phyloP scores from a whole-genome alignment of 371 early-diverging fungal genomes.

The Umbelopsis sp. region DNA sequence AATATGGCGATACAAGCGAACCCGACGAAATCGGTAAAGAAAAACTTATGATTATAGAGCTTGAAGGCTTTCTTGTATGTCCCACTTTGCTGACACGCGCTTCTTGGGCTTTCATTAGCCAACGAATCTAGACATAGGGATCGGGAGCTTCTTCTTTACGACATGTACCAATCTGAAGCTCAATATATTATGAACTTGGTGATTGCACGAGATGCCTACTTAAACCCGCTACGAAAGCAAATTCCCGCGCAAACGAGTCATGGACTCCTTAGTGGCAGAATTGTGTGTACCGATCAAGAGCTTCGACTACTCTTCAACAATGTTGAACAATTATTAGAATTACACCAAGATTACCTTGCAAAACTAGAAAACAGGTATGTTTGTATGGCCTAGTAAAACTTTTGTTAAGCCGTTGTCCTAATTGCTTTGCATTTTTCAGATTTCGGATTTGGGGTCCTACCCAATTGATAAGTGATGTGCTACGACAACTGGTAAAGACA shows the following conservation, averaged over 20 bases:
- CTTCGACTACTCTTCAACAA: conserved; percentile 5
- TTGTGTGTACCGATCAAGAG: conserved; percentile 14
- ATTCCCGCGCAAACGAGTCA: conserved; percentile 13
- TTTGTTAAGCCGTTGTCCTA: neutral
- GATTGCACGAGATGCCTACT: conserved; percentile 1
- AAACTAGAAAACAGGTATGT: conserved; percentile 14
- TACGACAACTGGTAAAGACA: conserved; percentile 1
- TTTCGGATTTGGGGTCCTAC: conserved; percentile 13
- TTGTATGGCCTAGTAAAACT: too few relatives aligned
- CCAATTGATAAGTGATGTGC: conserved; percentile 9
- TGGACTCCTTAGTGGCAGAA: conserved; percentile 7
- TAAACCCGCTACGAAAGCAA: neutral
- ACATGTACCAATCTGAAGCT: conserved; percentile 1
- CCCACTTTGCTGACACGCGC: neutral
- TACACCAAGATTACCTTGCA: conserved; percentile 8
- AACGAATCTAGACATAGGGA: conserved; percentile 8
- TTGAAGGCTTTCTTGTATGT: neutral
- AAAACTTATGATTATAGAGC: neutral
- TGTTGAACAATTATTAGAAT: neutral
- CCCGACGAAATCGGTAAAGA: conserved; percentile 10
- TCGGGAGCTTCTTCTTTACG: neutral
- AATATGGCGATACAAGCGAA: neutral
- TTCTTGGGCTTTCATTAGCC: neutral
- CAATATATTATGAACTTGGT: conserved; percentile 10
- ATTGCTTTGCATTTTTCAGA: neutral